A percentile compares a stretch with the other conserved stretches of the same genome.
Conservation (phyloP, 768 basidiomycete genomes). For the Boletus edulis region DNA sequence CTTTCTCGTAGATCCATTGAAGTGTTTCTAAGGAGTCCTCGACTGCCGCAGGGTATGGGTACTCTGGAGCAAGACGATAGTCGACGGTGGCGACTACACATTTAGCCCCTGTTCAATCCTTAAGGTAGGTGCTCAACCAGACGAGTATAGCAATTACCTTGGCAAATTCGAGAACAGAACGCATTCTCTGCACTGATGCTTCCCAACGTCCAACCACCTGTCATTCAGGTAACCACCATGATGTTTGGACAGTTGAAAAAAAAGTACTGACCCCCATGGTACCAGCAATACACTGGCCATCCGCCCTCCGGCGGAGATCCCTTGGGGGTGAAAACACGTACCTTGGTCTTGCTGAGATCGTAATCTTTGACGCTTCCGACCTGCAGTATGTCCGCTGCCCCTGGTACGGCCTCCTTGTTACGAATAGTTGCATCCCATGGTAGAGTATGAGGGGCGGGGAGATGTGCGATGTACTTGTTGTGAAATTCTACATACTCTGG, state of each 20-base stretch:
- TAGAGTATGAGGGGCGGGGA: conserved; percentile 51
- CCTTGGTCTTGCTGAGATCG: conserved; percentile 47
- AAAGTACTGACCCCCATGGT: conserved; percentile 59
- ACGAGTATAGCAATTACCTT: conserved; percentile 13
- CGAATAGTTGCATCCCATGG: conserved; percentile 64
- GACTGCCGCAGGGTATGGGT: conserved; percentile 34
- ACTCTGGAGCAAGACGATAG: conserved; percentile 35
- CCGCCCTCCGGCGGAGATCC: conserved; percentile 47
- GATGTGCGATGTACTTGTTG: conserved; percentile 44
- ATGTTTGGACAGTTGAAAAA: background rate
- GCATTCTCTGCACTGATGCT: conserved; percentile 58
- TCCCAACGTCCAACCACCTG: conserved; percentile 79
- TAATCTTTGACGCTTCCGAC: conserved; percentile 58
- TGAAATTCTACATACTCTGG: conserved; percentile 68
- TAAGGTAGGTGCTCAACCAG: background rate
- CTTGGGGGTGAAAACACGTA: conserved; percentile 63
- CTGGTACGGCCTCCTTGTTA: conserved; percentile 50
- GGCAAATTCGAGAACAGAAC: conserved; percentile 42
- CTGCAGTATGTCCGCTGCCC: conserved; percentile 51
- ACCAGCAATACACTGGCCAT: conserved; percentile 74
- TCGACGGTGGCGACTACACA: conserved; percentile 35
- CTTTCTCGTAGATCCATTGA: conserved; percentile 37
- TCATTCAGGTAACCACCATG: background rate
- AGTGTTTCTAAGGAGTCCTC: conserved; percentile 37
- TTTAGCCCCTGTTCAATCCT: conserved; percentile 20